Percentiles rank a stretch among this genome's conserved stretches.
These are phyloP conservation scores for Pseudopyrenochaeta lycopersici DNA, from an alignment of 2,329 filamentous ascomycete genomes.

Conservation along the genomic window DNA sequence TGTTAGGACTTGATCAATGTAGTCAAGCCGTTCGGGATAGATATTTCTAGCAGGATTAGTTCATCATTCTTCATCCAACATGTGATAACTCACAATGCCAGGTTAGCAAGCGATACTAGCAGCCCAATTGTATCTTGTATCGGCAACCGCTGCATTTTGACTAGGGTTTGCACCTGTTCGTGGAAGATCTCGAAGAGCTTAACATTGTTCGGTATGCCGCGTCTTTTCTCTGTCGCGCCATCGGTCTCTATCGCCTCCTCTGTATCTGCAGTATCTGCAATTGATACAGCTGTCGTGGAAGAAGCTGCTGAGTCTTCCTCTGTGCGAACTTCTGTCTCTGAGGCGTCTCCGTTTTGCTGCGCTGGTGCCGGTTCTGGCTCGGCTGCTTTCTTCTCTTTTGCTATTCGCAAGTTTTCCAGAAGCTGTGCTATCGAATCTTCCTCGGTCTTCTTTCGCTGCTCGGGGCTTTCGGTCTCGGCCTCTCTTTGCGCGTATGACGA, in stretches of 20 bases:
- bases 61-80: not conserved
- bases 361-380: constrained; percentile 31
- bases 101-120: constrained; percentile 90
- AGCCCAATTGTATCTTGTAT: constrained; percentile 96
- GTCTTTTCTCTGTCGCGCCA: constrained; percentile 55
- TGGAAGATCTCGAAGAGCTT: constrained; percentile 98
- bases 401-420: constrained; percentile 78
- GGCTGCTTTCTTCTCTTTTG: constrained; percentile 62
- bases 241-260: constrained; percentile 49
- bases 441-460: constrained; percentile 79
- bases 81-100: constrained; percentile 71
- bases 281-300: constrained; percentile 37
- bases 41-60: constrained; percentile 70
- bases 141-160: constrained; percentile 87
- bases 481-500: constrained; percentile 95
- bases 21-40: constrained; percentile 90
- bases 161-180: constrained; percentile 90
- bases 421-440: constrained; percentile 82
- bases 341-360: constrained; percentile 47
- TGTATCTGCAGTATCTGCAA: constrained; percentile 43
- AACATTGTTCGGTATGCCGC: constrained; percentile 76
- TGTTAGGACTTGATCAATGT: constrained; percentile 90
- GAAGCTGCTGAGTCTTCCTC: constrained; percentile 43
- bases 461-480: constrained; percentile 73
- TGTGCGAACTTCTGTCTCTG: constrained; percentile 28